phyloP scores from a whole-genome alignment of 2,329 filamentous ascomycete species.

The Eutypella sp. region DNA sequence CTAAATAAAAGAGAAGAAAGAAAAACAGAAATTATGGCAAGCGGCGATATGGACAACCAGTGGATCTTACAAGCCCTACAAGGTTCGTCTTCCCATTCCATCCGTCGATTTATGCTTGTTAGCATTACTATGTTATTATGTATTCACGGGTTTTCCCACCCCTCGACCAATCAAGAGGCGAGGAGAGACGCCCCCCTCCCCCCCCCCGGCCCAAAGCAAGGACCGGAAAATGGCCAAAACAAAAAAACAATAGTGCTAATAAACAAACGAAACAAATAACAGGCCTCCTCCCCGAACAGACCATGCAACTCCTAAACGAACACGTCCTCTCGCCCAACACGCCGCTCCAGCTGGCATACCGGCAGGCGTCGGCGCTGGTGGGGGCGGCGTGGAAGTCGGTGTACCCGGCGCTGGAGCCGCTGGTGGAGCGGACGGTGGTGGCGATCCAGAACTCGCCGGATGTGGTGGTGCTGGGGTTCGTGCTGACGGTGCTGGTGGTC shows the following conservation, averaged over 20 bases:
- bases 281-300: conserved; percentile 41
- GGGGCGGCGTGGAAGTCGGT: conserved; percentile 21
- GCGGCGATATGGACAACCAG: conserved; percentile 14
- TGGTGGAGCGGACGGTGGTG: conserved; percentile 34
- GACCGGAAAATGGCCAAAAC: too few relatives aligned
- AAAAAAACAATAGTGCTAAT: conserved; percentile 1
- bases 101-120: too few relatives aligned
- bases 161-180: too few relatives aligned
- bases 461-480: conserved; percentile 38
- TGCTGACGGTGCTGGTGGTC: conserved; percentile 51
- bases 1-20: too few relatives aligned
- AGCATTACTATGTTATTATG: too few relatives aligned
- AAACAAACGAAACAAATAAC: conserved; percentile 1
- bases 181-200: too few relatives aligned
- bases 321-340: conserved; percentile 44
- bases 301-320: conserved; percentile 38
- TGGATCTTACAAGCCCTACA: conserved; percentile 23
- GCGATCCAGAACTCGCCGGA: conserved; percentile 36
- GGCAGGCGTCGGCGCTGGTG: conserved; percentile 27
- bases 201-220: background rate
- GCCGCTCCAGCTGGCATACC: conserved; percentile 37
- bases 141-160: background rate
- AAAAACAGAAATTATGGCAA: too few relatives aligned
- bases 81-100: conserved; percentile 16
- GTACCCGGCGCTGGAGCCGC: conserved; percentile 37